Conservation (phyloP, 805 yeast species). For the Saccharomycopsis malanga region DNA sequence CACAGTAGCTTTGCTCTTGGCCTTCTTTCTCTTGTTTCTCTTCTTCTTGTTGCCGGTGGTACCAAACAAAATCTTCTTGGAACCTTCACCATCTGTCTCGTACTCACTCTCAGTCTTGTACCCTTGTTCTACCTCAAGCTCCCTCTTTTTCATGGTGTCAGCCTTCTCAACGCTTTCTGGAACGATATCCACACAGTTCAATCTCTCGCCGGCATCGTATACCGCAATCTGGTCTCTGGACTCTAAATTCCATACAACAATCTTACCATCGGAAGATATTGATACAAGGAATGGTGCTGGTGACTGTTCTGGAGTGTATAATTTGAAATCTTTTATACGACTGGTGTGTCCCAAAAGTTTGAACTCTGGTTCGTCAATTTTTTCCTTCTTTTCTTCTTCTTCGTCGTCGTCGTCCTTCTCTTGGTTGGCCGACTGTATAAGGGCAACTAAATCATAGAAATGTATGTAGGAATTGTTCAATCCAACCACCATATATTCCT, state of each 20-base stretch:
- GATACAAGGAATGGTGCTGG: constrained; percentile 48
- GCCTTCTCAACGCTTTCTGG: constrained; percentile 73
- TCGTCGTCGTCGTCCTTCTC: constrained; percentile 27
- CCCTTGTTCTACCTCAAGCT: constrained; percentile 39
- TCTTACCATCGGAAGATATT: constrained; percentile 87
- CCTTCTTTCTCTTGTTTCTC: constrained; percentile 35
- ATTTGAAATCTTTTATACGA: constrained; percentile 73
- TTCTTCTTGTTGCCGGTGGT: constrained; percentile 30
- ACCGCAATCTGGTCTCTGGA: constrained; percentile 78
- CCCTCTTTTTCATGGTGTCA: constrained; percentile 59
- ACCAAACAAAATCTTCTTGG: constrained; percentile 52
- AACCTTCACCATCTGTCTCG: constrained; percentile 67
- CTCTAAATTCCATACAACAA: constrained; percentile 80
- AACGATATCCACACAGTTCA: constrained; percentile 75
- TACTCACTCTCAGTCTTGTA: constrained; percentile 63
- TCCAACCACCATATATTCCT: constrained; percentile 59
- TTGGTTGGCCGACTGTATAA: constrained; percentile 24
- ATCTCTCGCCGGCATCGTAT: constrained; percentile 83
- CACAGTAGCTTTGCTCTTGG: constrained; percentile 10
- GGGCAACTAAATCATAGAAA: constrained; percentile 37
- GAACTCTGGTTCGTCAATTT: constrained; percentile 41
- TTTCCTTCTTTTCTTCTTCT: constrained; percentile 27
- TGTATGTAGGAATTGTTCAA: constrained; percentile 63
- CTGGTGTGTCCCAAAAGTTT: constrained; percentile 72
- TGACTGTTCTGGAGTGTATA: constrained; percentile 31